Base-by-base conservation (phyloP, 2,329 filamentous ascomycete species). In the Torrubiella hemipterigena region DNA sequence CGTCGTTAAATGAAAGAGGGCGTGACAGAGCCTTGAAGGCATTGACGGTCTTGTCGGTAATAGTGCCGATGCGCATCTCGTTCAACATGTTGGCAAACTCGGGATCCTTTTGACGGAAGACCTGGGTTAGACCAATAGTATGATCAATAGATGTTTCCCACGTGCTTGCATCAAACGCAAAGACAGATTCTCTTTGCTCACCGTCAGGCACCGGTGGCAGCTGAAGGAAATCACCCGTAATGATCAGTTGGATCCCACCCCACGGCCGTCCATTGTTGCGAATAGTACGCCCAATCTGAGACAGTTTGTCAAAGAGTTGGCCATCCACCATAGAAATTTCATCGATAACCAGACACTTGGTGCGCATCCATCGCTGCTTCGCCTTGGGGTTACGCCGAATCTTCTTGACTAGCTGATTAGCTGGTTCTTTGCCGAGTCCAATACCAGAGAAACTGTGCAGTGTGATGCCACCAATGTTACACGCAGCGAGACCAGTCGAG, bases 311-410 rank as follows among this genome's bases (percentile, higher is more conserved):
- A 43, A 96, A 98, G 0, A 98, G 66, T 20, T 95, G 87, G 2
- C 85, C 91, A 46, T 98, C 91, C 5, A 98, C 87, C 93, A 98
- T 98, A 10, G 91, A 96, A 4, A 98, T 78, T 52, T 98, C 91
- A 55, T 98, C 91, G 45, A 98, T 73, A 42, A 98, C 69, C 16
- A 98, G 69, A 10, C 85, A 75, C 48, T 87, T 93, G 1, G 86
- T 93, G 34, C 77, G 74, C 41, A 93, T 59, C 93, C 93, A 98
- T 24, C 89, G 73, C 40, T 76, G 80, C 50, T 82, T 89, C 15
- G 86, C 85, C 51, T 95, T 96, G 13, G 72, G 67, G 42, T 96
- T 95, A 36, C 77, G 73, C 44, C 82, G 80, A 44, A 98, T 84
- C 66, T 95, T 98, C 54, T 83, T 91, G 30, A 95, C 73, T 16